A percentile compares a stretch with the other conserved stretches of the same genome.
These are phyloP conservation scores for Incumbomyces lentus DNA, from an alignment of 2,329 filamentous ascomycete genomes.

Conservation along the genomic window DNA sequence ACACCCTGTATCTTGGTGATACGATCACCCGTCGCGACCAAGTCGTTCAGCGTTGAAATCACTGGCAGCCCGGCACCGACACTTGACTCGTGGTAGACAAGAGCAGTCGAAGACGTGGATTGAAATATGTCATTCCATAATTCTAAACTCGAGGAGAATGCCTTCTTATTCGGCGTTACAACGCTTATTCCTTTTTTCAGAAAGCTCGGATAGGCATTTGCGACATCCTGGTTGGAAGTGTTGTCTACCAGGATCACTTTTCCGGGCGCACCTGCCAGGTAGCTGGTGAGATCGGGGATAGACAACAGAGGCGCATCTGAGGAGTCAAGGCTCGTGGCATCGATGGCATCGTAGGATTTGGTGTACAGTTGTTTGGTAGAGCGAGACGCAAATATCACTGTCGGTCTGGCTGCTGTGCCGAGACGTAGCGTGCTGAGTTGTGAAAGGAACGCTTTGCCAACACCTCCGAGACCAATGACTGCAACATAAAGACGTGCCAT, in stretches of 20 bases:
- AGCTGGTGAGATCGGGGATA: conserved; percentile 62
- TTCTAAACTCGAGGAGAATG: conserved; percentile 70
- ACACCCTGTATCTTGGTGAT: conserved; percentile 91
- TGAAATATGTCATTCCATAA: conserved; percentile 83
- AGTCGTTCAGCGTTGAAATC: conserved; percentile 83
- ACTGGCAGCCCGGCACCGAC: conserved; percentile 89
- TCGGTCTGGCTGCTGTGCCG: conserved; percentile 59
- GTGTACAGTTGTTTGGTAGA: conserved; percentile 71
- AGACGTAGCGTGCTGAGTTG: conserved; percentile 63
- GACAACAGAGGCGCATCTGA: conserved; percentile 56
- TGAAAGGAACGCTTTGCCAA: conserved; percentile 79
- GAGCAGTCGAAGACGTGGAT: conserved; percentile 56
- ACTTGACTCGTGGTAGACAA: conserved; percentile 89
- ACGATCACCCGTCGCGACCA: conserved; percentile 87
- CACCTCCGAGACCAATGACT: conserved; percentile 69
- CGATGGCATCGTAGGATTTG: conserved; percentile 45
- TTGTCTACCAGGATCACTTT: conserved; percentile 87
- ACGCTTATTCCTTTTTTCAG: conserved; percentile 75
- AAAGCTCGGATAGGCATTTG: conserved; percentile 70
- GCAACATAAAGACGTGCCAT: conserved; percentile 14
- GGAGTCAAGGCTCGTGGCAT: conserved; percentile 51
- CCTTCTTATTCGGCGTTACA: conserved; percentile 97
- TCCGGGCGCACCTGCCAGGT: conserved; percentile 65
- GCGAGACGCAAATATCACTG: conserved; percentile 74
- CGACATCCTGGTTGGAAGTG: conserved; percentile 81